Percentiles rank a stretch among this genome's conserved stretches.
Evolutionary conservation across 2,329 filamentous ascomycete species (phyloP).

Genomic region (Fusarium stilboides): DNA sequence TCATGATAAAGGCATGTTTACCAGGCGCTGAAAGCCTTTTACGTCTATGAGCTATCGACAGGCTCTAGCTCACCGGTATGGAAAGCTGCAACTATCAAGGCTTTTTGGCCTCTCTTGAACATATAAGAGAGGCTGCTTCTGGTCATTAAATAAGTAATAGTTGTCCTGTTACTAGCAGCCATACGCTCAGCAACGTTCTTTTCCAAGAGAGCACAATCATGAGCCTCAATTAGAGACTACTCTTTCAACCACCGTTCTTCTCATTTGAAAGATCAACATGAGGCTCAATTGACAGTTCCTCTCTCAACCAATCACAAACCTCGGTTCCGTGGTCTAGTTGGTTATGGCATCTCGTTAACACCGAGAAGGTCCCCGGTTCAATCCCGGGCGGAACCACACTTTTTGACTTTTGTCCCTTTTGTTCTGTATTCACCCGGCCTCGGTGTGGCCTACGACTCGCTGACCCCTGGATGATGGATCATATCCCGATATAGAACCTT

Average conservation of each 20-base stretch:
- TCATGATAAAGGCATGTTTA: too few species aligned
- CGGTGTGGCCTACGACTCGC: slow-evolving; percentile 2
- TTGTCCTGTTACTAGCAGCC: too few species aligned
- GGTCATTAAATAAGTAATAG: too few species aligned
- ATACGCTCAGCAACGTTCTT: too few species aligned
- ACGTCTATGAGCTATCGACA: too few species aligned
- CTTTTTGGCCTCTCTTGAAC: too few species aligned
- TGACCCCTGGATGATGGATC: slow-evolving; percentile 32
- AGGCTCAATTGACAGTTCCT: accelerated
- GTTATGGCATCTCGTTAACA: slow-evolving; percentile 34
- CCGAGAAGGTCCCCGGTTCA: slow-evolving; percentile 28
- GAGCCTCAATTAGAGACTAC: accelerated
- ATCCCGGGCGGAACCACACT: slow-evolving; percentile 26
- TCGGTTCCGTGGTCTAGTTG: slow-evolving; percentile 29
- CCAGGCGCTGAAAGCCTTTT: too few species aligned
- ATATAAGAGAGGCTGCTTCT: too few species aligned
- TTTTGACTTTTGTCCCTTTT: background rate
- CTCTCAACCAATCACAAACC: background rate
- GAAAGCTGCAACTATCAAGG: too few species aligned
- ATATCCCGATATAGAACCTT: slow-evolving; percentile 22
- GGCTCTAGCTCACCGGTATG: too few species aligned
- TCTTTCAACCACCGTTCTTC: background rate
- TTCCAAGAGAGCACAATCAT: too few species aligned
- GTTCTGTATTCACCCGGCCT: too few species aligned
- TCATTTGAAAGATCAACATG: background rate